These are phyloP conservation scores for Lactifluus volemus DNA, from an alignment of 768 basidiomycete species.

Conservation along the genomic window DNA sequence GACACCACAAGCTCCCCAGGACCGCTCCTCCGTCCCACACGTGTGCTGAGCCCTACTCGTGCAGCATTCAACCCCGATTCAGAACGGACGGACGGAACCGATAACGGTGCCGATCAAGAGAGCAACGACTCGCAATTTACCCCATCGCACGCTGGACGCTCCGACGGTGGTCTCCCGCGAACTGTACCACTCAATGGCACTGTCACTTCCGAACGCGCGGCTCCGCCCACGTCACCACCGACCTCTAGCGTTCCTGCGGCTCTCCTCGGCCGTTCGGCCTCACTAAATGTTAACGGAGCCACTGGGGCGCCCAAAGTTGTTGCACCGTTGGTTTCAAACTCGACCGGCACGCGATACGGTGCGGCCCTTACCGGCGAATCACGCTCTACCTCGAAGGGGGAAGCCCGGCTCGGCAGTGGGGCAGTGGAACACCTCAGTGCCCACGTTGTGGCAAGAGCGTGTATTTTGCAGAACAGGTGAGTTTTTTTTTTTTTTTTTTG, in stretches of 20 bases:
- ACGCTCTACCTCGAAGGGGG: constrained; percentile 25
- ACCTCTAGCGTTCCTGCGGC: background rate
- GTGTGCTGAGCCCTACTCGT: constrained; percentile 31
- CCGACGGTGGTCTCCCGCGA: constrained; percentile 41
- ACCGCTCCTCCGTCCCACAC: constrained; percentile 35
- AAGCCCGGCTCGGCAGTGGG: constrained; percentile 35
- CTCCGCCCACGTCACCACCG: background rate
- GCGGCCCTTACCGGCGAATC: constrained; percentile 35
- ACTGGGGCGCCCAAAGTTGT: background rate
- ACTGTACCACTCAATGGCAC: constrained; percentile 35
- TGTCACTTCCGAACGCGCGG: constrained; percentile 20
- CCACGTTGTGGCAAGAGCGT: constrained; percentile 66
- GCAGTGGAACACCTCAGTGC: constrained; percentile 51
- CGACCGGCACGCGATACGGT: constrained; percentile 64
- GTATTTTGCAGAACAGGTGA: constrained; percentile 79
- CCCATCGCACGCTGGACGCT: constrained; percentile 40
- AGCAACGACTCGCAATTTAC: constrained; percentile 26
- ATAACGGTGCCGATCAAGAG: constrained; percentile 19
- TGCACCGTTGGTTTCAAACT: constrained; percentile 33
- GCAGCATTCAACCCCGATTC: constrained; percentile 1
- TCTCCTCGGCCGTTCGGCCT: constrained; percentile 7
- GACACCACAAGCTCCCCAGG: constrained; percentile 18
- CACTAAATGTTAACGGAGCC: background rate
- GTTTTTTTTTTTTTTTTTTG: background rate
- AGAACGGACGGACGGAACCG: background rate